Percentiles rank a stretch among this genome's conserved stretches.
Conservation (phyloP, 2,329 filamentous ascomycete species). For the Thielaviopsis ethacetica region DNA sequence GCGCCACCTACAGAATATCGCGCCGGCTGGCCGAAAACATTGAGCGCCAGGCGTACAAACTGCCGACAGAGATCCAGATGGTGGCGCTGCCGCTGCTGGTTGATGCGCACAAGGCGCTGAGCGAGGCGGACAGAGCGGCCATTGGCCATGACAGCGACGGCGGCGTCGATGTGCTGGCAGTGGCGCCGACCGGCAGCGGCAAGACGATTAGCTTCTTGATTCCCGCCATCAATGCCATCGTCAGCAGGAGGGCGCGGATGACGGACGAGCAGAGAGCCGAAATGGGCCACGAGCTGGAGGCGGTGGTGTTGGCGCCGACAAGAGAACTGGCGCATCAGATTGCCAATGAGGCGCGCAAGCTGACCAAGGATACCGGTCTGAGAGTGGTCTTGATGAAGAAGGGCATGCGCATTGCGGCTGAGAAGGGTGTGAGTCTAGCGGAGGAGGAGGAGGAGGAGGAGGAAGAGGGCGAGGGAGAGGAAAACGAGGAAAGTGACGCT, state of each 20-base stretch:
- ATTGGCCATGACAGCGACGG: conserved; percentile 15
- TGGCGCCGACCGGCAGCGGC: conserved; percentile 89
- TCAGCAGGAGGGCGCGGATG: conserved; percentile 36
- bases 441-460: conserved; percentile 20
- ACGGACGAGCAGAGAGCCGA: conserved; percentile 20
- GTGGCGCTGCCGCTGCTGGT: conserved; percentile 69
- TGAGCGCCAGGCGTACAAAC: conserved; percentile 62
- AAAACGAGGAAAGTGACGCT: conserved; percentile 12
- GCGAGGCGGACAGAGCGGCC: conserved; percentile 5
- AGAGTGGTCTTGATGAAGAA: conserved; percentile 73
- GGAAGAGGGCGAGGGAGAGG: conserved; percentile 20
- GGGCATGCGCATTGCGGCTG: conserved; percentile 52
- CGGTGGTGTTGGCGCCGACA: conserved; percentile 61
- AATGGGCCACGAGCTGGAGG: conserved; percentile 36
- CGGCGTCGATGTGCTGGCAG: conserved; percentile 53
- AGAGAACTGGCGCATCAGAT: conserved; percentile 67
- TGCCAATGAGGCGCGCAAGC: conserved; percentile 70
- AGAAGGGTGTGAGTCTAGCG: conserved; percentile 21
- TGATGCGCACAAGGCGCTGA: conserved; percentile 33
- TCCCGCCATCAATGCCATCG: conserved; percentile 63
- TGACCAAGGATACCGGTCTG: conserved; percentile 59
- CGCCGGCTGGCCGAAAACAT: conserved; percentile 62
- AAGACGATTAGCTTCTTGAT: conserved; percentile 92
- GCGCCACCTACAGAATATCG: conserved; percentile 55
- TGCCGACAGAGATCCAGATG: conserved; percentile 90